phyloP scores from a whole-genome alignment of 768 basidiomycete genomes.

The Mycena sanguinolenta region DNA sequence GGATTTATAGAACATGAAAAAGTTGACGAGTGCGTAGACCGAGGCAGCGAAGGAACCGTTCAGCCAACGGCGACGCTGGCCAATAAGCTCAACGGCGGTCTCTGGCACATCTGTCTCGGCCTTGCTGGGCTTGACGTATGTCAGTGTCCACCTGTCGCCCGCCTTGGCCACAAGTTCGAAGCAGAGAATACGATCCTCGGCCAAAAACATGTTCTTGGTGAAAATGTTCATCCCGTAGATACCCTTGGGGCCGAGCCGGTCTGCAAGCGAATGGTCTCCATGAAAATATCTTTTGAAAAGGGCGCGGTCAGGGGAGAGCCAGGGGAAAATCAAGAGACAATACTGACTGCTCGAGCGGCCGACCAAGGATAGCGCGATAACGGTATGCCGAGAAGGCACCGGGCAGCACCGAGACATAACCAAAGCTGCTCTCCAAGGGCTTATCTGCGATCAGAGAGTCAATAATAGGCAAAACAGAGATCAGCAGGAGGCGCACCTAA shows the following conservation, averaged over 20 bases:
- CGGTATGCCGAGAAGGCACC: constrained; percentile 98
- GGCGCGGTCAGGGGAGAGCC: too few relatives aligned
- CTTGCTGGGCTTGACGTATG: constrained; percentile 93
- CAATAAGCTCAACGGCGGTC: constrained; percentile 90
- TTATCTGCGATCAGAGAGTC: constrained; percentile 69
- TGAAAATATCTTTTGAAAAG: too few relatives aligned
- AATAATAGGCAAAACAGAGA: background rate
- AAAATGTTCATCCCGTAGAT: constrained; percentile 98
- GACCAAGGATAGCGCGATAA: constrained; percentile 91
- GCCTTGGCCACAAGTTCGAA: constrained; percentile 97
- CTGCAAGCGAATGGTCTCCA: constrained; percentile 90
- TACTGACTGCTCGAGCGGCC: constrained; percentile 87
- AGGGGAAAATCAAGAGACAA: too few relatives aligned
- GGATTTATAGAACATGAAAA: constrained; percentile 89
- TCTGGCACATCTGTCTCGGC: constrained; percentile 98
- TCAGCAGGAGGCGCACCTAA: constrained; percentile 62
- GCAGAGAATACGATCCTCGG: constrained; percentile 97
- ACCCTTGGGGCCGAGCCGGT: constrained; percentile 92
- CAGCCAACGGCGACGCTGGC: constrained; percentile 95
- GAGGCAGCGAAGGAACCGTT: constrained; percentile 97
- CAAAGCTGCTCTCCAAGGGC: constrained; percentile 94
- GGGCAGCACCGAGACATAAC: constrained; percentile 94
- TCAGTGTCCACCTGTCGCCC: constrained; percentile 88
- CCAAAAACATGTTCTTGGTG: constrained; percentile 93
- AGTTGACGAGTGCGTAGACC: constrained; percentile 93